Evolutionary conservation across 2,329 filamentous ascomycete species (phyloP), one percentile per base, ranked within the genome.

Genomic region (Anisogramma anomala): DNA sequence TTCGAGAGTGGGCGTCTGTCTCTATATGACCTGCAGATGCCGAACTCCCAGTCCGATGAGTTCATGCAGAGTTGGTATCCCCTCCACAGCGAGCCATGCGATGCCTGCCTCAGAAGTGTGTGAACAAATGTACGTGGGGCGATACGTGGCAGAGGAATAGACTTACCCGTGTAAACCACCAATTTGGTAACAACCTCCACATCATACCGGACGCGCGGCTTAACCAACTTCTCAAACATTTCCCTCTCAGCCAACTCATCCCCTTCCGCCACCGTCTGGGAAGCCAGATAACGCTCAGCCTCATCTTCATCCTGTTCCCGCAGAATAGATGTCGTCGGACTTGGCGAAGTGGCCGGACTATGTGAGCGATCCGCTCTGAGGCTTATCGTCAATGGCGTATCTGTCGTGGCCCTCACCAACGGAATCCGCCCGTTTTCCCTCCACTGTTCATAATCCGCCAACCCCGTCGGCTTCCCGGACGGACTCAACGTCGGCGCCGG

Each of bases 131-230:
- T 26, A 19, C 36, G 44, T 17, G 20, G 11, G 27, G 17, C 9
- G 2, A 22, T 34, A 15, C 6, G 13, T 14, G 35, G 20, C n/a
- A 6, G 14, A 14, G 2, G 14, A 18, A 10, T 23, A 32, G 13
- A 64, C 78, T 61, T 65, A 86, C 89, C 91, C 45, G 82, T 74
- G 65, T 98, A 98, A 18, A 98, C 86, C 53, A 98, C 83, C 46
- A 98, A 63, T 64, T 95, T 96, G 4, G 91, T 96, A 27, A 98
- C 83, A 28, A 98, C 89, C 61, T 98, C 91, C n/a, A 96, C 89
- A 62, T 98, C 91, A 56, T 96, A 98, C 52, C 88, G 72, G 45
- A 95, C 88, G 50, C 91, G 77, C 36, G 91, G 87, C 62, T 82
- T 85, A 48, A 87, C 80, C 41, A 96, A 69, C 56, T 73, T 77